Base-by-base conservation (phyloP, 345 rosid species). In the Eucalyptus cloeziana region DNA sequence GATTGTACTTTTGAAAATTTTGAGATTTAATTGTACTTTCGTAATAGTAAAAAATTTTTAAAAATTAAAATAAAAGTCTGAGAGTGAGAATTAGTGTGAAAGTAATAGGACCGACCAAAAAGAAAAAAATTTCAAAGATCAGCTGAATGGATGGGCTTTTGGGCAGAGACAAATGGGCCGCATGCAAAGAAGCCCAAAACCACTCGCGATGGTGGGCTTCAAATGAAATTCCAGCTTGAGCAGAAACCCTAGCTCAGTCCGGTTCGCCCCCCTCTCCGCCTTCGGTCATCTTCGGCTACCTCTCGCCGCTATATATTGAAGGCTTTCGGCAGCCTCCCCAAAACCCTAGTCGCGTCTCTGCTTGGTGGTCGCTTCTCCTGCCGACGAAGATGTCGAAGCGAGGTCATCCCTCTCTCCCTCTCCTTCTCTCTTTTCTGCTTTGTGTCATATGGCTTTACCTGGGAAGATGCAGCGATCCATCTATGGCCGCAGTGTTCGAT, bases 381-480 rank as follows among this genome's bases (percentile, higher is more conserved):
- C 94, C 64, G 94, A 51, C 94, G 33, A 94, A 93, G 71, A 96
- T 97, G 99, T 97, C 98, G 95, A 97, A 97, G 95, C 96, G 99
- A 95, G 98, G 98, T 95, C 69, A 88, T 83, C 69, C 21, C 6
- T 37, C 87, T 60, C 64, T 15, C 16, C 50, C 7, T 62, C 24
- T 64, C 25, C 54, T 9, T 27, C 27, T 13, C 3, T 13, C 3
- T 60, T 62, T 12, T 30, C 30, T 31, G 24, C 83, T 37, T 19
- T 33, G 45, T 71, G 14, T 13, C 45, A 24, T 37, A 37, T 71
- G 45, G 44, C 2, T 71, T 71, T 19, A 0, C 44, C 22, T 37
- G 81, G 81, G 4, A 37, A 71, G 81, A 33, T 3, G 83, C 8
- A 2, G 44, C 25, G 25, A 5, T 16, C 25, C 7, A 11, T 71